phyloP scores from a whole-genome alignment of 2,329 filamentous ascomycete species.

The Calonectria multiphialidica region DNA sequence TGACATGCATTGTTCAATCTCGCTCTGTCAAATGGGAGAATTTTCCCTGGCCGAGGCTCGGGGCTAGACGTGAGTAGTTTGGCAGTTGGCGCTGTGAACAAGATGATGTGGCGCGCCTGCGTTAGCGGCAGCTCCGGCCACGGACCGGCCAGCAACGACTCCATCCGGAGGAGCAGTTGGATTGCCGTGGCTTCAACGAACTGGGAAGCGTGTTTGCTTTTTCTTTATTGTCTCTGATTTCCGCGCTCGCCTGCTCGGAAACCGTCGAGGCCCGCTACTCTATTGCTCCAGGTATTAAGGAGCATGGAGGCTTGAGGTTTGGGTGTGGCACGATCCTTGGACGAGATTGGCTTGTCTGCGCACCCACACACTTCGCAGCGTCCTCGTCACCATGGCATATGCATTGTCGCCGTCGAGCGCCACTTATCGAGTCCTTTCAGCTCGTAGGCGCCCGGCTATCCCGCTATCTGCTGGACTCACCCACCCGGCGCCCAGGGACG shows the following conservation, averaged over 20 bases:
- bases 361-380: constrained; percentile 4
- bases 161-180: neutral
- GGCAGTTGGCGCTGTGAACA: constrained; percentile 6
- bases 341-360: neutral
- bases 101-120: constrained; percentile 26
- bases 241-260: neutral
- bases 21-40: constrained; percentile 6
- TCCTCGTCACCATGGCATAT: neutral
- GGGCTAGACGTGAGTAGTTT: constrained; percentile 23
- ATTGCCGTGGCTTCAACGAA: neutral
- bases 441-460: constrained; percentile 6
- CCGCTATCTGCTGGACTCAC: neutral
- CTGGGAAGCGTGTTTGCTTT: neutral
- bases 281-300: neutral
- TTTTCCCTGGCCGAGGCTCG: constrained; percentile 5
- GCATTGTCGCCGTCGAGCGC: constrained; percentile 1
- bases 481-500: neutral
- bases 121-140: constrained; percentile 24
- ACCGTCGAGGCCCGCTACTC: neutral
- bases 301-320: neutral
- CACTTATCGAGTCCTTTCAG: constrained; percentile 14
- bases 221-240: neutral
- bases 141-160: constrained; percentile 19
- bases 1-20: constrained; percentile 17
- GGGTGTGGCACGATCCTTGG: neutral